Percentiles rank a stretch among this genome's conserved stretches.
phyloP scores from a whole-genome alignment of 306 rosid genomes.

The Rosa multiflora region DNA sequence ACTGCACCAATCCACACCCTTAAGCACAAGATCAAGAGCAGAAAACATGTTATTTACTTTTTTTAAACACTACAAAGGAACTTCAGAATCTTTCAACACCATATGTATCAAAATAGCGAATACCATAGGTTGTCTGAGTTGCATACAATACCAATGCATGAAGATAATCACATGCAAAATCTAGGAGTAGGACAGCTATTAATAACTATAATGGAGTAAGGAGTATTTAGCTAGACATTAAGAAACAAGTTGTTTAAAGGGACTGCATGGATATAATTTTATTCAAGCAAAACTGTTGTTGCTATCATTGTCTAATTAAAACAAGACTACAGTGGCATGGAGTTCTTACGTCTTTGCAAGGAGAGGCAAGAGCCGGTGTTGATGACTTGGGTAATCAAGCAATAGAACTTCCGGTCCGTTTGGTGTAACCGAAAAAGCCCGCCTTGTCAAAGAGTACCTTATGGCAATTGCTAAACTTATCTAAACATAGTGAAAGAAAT shows the following conservation, averaged over 20 bases:
- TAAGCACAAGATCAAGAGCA: background rate
- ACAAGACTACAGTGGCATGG: constrained; percentile 18
- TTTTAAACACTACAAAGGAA: background rate
- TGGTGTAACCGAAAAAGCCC: constrained; percentile 76
- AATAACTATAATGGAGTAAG: background rate
- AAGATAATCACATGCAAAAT: background rate
- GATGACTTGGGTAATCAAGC: constrained; percentile 94
- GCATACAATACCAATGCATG: background rate
- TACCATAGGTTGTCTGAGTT: background rate
- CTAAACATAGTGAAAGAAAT: constrained; percentile 37
- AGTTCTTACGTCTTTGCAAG: constrained; percentile 82
- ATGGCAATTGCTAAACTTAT: constrained; percentile 80
- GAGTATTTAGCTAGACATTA: background rate
- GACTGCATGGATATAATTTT: background rate
- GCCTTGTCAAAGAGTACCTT: constrained; percentile 84
- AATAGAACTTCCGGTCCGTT: constrained; percentile 76
- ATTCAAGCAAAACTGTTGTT: background rate
- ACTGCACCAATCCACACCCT: background rate
- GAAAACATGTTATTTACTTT: background rate
- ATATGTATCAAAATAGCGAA: background rate
- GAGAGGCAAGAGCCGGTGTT: constrained; percentile 77
- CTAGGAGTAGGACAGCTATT: background rate
- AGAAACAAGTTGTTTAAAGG: background rate
- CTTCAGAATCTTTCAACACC: background rate
- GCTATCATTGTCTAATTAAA: background rate